Evolutionary conservation across 176 grass and related monocot species (phyloP).

Genomic region (Lolium multiflorum): DNA sequence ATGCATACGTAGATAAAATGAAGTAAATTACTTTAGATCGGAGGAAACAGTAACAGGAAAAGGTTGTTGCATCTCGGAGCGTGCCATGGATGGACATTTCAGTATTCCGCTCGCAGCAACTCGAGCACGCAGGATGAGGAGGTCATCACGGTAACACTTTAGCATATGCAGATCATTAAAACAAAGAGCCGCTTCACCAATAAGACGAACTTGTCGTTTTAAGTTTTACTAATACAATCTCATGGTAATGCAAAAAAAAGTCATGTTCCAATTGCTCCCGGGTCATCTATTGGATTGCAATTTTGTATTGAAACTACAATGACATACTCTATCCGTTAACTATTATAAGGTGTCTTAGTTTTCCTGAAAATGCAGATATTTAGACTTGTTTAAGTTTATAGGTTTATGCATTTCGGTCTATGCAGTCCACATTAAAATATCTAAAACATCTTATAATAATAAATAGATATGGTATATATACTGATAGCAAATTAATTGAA

Average conservation of each 20-base stretch:
- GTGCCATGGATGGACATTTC: constrained; percentile 83
- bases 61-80: constrained; percentile 61
- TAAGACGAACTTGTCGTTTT: neutral
- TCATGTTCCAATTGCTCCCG: no score
- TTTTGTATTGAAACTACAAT: neutral
- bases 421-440: no score
- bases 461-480: neutral
- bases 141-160: constrained; percentile 71
- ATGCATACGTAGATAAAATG: no score
- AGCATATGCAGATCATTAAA: neutral
- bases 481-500: neutral
- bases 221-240: neutral
- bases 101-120: constrained; percentile 68
- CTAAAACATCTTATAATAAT: no score
- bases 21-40: no score
- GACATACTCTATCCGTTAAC: no score
- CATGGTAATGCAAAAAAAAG: no score
- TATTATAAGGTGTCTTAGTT: no score
- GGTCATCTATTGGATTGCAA: neutral
- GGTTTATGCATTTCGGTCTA: no score
- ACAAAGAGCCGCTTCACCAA: constrained; percentile 13
- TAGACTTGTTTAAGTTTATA: no score
- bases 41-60: neutral
- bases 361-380: no score
- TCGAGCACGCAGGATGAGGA: constrained; percentile 71